A percentile compares a stretch with the other conserved stretches of the same genome.
These are phyloP conservation scores for Trichaptum fuscoviolaceum DNA, from an alignment of 768 basidiomycete genomes.

Conservation along the genomic window DNA sequence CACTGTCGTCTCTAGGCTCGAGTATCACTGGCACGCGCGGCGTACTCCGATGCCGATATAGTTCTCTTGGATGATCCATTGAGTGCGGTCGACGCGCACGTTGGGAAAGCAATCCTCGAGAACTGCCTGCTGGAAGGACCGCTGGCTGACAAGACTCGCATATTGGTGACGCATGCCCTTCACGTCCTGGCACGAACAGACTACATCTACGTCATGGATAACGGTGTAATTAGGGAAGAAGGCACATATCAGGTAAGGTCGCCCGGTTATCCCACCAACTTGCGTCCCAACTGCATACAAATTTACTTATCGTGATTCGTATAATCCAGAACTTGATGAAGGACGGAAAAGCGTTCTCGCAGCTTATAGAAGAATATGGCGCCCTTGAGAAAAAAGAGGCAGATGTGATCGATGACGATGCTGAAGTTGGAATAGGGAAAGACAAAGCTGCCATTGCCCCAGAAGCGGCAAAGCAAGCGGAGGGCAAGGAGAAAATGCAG, in stretches of 20 bases:
- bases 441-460: constrained; percentile 18
- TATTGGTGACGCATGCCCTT: constrained; percentile 58
- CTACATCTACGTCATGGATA: constrained; percentile 59
- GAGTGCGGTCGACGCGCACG: constrained; percentile 73
- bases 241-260: constrained; percentile 49
- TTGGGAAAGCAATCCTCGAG: constrained; percentile 61
- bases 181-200: constrained; percentile 56
- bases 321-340: constrained; percentile 38
- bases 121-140: constrained; percentile 54
- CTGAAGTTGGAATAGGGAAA: constrained; percentile 16
- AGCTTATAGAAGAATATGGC: constrained; percentile 53
- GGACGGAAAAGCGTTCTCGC: constrained; percentile 38
- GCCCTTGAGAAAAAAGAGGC: constrained; percentile 33
- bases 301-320: neutral
- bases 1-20: constrained; percentile 43
- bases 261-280: constrained; percentile 2
- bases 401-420: constrained; percentile 18
- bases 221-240: constrained; percentile 53
- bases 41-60: constrained; percentile 68
- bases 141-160: constrained; percentile 46
- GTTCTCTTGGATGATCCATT: constrained; percentile 81
- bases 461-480: constrained; percentile 11
- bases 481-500: constrained; percentile 11
- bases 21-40: constrained; percentile 71
- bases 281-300: neutral